These are phyloP conservation scores for Fusarium bactridioides DNA, from an alignment of 2,329 filamentous ascomycete species.

Conservation along the genomic window DNA sequence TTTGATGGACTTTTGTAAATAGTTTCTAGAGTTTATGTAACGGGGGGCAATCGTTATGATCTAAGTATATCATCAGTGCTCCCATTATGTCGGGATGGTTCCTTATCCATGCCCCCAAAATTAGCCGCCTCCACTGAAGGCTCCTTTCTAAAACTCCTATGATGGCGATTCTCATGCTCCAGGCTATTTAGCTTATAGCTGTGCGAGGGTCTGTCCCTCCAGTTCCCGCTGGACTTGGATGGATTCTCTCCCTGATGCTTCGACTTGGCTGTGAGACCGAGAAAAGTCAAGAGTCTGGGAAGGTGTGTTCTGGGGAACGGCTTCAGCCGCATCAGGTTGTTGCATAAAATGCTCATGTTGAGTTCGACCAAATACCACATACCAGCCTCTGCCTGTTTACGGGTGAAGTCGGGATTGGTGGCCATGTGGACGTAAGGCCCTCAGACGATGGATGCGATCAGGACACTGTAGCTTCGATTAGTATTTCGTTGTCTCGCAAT, in stretches of 20 bases:
- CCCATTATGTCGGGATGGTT: neutral
- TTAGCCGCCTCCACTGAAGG: neutral
- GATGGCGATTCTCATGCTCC: neutral
- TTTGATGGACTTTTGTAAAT: neutral
- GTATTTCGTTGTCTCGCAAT: neutral
- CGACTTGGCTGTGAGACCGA: neutral
- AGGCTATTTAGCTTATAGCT: neutral
- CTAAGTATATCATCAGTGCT: neutral
- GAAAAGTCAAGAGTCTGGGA: neutral
- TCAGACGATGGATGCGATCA: neutral
- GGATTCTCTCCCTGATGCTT: neutral
- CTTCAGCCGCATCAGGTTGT: neutral
- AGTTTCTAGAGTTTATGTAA: fast-evolving
- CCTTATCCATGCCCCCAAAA: neutral
- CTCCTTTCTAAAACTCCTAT: neutral
- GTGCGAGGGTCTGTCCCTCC: neutral
- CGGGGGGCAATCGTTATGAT: neutral
- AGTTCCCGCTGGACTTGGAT: neutral
- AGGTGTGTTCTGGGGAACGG: neutral
- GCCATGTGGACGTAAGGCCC: neutral
- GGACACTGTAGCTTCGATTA: neutral
- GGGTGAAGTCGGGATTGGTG: neutral
- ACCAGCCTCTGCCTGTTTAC: neutral
- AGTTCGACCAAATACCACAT: neutral
- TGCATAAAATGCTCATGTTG: neutral